Conservation (phyloP, 768 basidiomycete genomes). For the Exsudoporus frostii region DNA sequence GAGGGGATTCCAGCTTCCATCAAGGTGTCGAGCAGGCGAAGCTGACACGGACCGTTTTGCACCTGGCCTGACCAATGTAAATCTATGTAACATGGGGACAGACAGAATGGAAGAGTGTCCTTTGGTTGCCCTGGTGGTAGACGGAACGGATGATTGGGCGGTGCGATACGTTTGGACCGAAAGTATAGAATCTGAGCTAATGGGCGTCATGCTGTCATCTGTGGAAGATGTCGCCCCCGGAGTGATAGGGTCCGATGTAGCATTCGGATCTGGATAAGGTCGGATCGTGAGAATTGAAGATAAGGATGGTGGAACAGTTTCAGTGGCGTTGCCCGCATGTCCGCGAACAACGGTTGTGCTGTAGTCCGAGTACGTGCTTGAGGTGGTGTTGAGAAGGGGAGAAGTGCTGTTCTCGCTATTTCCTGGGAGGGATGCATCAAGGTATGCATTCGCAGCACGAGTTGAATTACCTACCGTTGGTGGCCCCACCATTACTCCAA, state of each 20-base stretch:
- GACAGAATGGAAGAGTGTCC: slow-evolving; percentile 68
- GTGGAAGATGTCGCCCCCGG: slow-evolving; percentile 33
- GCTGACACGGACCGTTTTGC: slow-evolving; percentile 45
- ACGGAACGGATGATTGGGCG: slow-evolving; percentile 46
- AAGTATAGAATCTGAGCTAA: slow-evolving; percentile 45
- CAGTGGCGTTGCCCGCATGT: slow-evolving; percentile 39
- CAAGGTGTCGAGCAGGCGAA: slow-evolving; percentile 28
- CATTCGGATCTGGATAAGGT: slow-evolving; percentile 50
- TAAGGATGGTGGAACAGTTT: slow-evolving; percentile 47
- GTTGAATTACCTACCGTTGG: slow-evolving; percentile 27
- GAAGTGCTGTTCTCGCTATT: slow-evolving; percentile 46
- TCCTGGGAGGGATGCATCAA: slow-evolving; percentile 26
- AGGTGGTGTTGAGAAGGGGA: slow-evolving; percentile 50
- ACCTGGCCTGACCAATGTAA: slow-evolving; percentile 82
- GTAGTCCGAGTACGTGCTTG: slow-evolving; percentile 54
- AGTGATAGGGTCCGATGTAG: slow-evolving; percentile 38
- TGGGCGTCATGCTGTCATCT: slow-evolving; percentile 35
- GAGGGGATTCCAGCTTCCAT: slow-evolving; percentile 67
- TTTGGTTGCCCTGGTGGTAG: slow-evolving; percentile 67
- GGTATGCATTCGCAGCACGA: slow-evolving; percentile 3
- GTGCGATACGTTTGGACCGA: slow-evolving; percentile 66
- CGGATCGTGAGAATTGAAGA: slow-evolving; percentile 76
- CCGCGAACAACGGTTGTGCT: slow-evolving; percentile 65
- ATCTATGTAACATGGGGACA: slow-evolving; percentile 70
- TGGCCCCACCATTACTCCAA: slow-evolving; percentile 39